Evolutionary conservation across 495 filamentous ascomycete species (phyloP), one percentile per base, ranked within the genome.

Genomic region (Penicillium robsamsonii): DNA sequence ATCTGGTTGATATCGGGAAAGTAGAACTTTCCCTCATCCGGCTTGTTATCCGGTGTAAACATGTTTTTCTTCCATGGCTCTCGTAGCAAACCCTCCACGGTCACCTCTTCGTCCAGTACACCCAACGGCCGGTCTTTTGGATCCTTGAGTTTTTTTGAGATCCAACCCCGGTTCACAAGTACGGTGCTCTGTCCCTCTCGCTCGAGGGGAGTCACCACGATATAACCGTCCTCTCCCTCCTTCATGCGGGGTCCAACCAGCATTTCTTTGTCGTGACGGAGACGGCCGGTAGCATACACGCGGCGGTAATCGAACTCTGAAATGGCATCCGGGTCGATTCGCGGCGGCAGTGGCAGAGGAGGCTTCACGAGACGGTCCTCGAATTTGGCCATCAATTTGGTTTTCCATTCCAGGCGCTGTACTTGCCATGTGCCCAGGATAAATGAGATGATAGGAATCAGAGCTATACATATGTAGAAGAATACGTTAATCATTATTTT

Each of bases 41-140:
- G 92, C 56, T 83, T 76, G 62, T 97, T 98, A 0, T 86, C 85
- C 0, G 94, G 94, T 55, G 94, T 98, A 65, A 98, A 98, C 81
- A 92, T 87, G 66, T 98, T 98, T 81, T 91, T 95, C 80, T 91
- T 89, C 86, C 90, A 95, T 29, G 95, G 93, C 75, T 92, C 84
- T 51, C 94, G 73, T 66, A 98, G 69, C 66, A 98, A 67, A 4
- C 94, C 94, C 67, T 95, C 84, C 2, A 97, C 84, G 7, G 77
- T 81, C 3, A 98, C 86, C 63, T 84, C 81, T 0, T 81, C 89
- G 31, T 66, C 64, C 2, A 85, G 84, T 50, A 97, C 55, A 4
- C 82, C 81, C 27, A 81, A 78, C 0, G 64, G 61, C 24, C 92
- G 71, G 48, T 78, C 78, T 62, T 75, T 70, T 72, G 94, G 87